These are phyloP conservation scores for Ophiostoma ulmi DNA, from an alignment of 2,329 filamentous ascomycete genomes.

Conservation along the genomic window DNA sequence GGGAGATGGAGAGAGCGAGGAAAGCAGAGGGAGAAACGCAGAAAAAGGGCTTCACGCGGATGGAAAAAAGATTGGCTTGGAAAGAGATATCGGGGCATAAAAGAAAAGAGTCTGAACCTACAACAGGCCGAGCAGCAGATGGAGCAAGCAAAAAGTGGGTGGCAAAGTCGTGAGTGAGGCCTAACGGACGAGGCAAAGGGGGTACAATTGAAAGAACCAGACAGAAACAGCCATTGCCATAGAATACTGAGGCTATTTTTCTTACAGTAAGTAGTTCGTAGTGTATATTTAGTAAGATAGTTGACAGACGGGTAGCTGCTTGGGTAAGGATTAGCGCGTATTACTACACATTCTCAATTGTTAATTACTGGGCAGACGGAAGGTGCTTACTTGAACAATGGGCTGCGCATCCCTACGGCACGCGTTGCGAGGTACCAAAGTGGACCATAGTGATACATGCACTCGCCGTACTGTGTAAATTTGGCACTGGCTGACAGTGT, in stretches of 20 bases:
- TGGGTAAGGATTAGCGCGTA: slow-evolving; percentile 7
- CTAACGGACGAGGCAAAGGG: slow-evolving; percentile 8
- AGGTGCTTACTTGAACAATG: neutral
- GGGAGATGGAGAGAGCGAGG: neutral
- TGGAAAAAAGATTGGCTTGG: neutral
- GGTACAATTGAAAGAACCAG: slow-evolving; percentile 13
- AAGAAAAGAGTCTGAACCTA: slow-evolving; percentile 9
- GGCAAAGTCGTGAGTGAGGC: slow-evolving; percentile 13
- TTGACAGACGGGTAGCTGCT: neutral
- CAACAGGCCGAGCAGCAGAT: neutral
- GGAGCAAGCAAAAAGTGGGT: slow-evolving; percentile 20
- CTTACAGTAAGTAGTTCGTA: slow-evolving; percentile 14
- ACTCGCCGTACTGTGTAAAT: neutral
- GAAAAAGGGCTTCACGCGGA: neutral
- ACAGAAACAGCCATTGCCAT: slow-evolving; percentile 8
- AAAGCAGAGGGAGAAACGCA: neutral
- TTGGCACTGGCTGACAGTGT: neutral
- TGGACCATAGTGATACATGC: neutral
- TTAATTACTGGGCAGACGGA: neutral
- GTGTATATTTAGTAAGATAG: neutral
- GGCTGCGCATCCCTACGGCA: neutral
- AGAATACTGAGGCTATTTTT: slow-evolving; percentile 23
- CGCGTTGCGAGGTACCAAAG: slow-evolving; percentile 10
- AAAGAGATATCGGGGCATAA: neutral
- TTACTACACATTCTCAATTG: neutral